These are phyloP conservation scores for Dendrobium nobile DNA, from an alignment of 106 monocot species.

Conservation along the genomic window DNA sequence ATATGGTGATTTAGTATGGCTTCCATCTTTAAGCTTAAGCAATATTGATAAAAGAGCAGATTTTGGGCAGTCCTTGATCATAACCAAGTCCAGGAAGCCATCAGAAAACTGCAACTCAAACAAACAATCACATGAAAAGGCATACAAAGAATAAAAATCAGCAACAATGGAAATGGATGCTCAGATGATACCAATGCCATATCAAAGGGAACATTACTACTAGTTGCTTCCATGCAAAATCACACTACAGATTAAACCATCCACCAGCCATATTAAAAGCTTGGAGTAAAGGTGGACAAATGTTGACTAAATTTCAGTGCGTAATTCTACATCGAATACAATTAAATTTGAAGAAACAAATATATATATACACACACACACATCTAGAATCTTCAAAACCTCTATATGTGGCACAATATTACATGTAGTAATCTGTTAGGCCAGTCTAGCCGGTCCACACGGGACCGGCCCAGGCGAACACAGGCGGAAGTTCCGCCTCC, in stretches of 20 bases:
- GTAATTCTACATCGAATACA: neutral
- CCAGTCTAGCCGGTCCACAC: no score
- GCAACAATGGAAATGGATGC: neutral
- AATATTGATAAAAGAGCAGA: constrained; percentile 39
- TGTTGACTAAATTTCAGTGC: neutral
- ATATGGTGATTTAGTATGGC: constrained; percentile 57
- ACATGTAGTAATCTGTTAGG: neutral
- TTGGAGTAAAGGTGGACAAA: neutral
- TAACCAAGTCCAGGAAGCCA: constrained; percentile 75
- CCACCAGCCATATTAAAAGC: neutral
- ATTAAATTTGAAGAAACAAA: neutral
- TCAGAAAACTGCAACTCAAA: constrained; percentile 69
- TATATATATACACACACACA: no score
- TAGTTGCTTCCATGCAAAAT: neutral
- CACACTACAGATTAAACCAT: neutral
- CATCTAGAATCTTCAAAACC: neutral
- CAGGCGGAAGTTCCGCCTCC: no score
- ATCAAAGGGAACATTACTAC: neutral
- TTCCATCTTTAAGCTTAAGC: constrained; percentile 60
- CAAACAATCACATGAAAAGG: constrained; percentile 4
- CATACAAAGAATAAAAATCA: constrained; percentile 2
- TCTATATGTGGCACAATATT: neutral
- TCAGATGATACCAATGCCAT: neutral
- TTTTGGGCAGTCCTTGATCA: constrained; percentile 68
- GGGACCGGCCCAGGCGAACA: no score